phyloP scores from a whole-genome alignment of 192 early-diverging fungal genomes.

The Paraglomus brasilianum region DNA sequence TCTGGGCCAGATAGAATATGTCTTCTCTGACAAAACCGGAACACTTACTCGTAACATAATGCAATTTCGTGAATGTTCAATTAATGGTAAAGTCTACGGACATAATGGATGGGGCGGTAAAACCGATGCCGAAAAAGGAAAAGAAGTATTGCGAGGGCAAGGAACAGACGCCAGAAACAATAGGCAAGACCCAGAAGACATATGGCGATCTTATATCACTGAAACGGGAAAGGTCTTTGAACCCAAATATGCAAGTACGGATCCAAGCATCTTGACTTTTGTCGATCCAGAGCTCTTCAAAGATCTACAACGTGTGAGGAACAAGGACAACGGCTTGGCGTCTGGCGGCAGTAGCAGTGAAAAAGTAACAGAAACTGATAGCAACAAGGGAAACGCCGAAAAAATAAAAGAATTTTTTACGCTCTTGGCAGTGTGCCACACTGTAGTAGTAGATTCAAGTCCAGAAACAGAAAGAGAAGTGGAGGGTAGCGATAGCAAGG shows the following conservation, averaged over 20 bases:
- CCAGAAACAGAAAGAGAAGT: slow-evolving; percentile 50
- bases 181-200: slow-evolving; percentile 36
- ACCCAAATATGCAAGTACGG: slow-evolving; percentile 62
- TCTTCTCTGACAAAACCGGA: slow-evolving; percentile 97
- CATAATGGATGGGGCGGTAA: slow-evolving; percentile 67
- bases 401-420: slow-evolving; percentile 81
- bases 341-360: slow-evolving; percentile 30
- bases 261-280: slow-evolving; percentile 70
- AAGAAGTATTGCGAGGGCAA: slow-evolving; percentile 53
- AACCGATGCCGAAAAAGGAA: slow-evolving; percentile 61
- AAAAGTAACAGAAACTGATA: neutral
- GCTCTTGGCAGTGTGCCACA: slow-evolving; percentile 90
- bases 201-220: slow-evolving; percentile 54
- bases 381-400: neutral
- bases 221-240: slow-evolving; percentile 67
- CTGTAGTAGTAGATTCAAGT: slow-evolving; percentile 79
- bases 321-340: slow-evolving; percentile 9
- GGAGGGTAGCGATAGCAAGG: slow-evolving; percentile 42
- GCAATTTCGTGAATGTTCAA: slow-evolving; percentile 93
- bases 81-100: slow-evolving; percentile 87
- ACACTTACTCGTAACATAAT: slow-evolving; percentile 95
- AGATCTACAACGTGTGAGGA: slow-evolving; percentile 62
- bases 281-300: slow-evolving; percentile 76
- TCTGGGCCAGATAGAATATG: slow-evolving; percentile 93
- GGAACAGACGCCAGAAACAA: slow-evolving; percentile 37